phyloP scores from a whole-genome alignment of 192 early-diverging fungal genomes.

The Coemansia sp. region DNA sequence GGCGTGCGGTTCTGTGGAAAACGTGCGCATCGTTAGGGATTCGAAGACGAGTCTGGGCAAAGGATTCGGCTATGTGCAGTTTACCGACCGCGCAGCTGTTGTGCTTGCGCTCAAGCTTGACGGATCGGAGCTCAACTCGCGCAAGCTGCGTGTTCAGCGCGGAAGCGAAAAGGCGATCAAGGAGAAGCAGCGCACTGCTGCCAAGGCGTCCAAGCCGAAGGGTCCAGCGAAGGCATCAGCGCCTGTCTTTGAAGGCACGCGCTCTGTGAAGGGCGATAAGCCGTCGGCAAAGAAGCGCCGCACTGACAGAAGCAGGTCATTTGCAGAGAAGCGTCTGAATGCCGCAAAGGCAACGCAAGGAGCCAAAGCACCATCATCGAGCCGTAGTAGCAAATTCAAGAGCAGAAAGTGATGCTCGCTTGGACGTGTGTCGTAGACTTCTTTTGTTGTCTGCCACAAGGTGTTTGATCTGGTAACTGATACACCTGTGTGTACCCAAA shows the following conservation, averaged over 20 bases:
- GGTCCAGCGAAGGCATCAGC: slow-evolving; percentile 8
- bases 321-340: slow-evolving; percentile 33
- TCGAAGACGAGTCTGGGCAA: slow-evolving; percentile 84
- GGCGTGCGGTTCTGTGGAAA: slow-evolving; percentile 69
- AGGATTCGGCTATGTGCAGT: slow-evolving; percentile 93
- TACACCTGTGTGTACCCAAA: neutral
- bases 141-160: slow-evolving; percentile 39
- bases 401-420: slow-evolving; percentile 1
- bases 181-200: slow-evolving; percentile 24
- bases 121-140: slow-evolving; percentile 64
- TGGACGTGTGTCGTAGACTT: too few relatives aligned
- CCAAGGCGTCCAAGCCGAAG: neutral
- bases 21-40: slow-evolving; percentile 85
- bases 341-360: slow-evolving; percentile 4
- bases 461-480: slow-evolving; percentile 7
- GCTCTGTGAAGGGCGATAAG: slow-evolving; percentile 57
- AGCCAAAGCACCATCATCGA: neutral
- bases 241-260: slow-evolving; percentile 56
- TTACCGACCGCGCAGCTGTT: slow-evolving; percentile 70
- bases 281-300: slow-evolving; percentile 52
- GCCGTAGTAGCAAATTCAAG: slow-evolving; percentile 17
- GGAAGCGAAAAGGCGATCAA: slow-evolving; percentile 46
- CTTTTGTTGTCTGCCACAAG: neutral
- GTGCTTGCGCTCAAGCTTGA: slow-evolving; percentile 75
- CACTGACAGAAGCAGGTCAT: slow-evolving; percentile 38